Evolutionary conservation across 208 protist species (phyloP).

Genomic region (Acanthamoeba polyphaga): DNA sequence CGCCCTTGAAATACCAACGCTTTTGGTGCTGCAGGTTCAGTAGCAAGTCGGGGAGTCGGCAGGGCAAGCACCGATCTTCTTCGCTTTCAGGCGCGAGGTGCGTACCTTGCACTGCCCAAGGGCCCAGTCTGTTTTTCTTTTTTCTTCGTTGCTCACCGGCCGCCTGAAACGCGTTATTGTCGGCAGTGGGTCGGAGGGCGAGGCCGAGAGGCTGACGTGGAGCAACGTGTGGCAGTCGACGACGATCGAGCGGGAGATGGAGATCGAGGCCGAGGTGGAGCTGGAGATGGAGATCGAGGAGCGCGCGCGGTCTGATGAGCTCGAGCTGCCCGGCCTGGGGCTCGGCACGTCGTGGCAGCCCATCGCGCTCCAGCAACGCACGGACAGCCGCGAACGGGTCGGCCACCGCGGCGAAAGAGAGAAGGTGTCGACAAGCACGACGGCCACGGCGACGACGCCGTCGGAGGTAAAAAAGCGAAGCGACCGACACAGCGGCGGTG

Average conservation of each 20-base stretch:
- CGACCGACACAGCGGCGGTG: slow-evolving; percentile 13
- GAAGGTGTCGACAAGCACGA: neutral
- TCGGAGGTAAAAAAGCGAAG: neutral
- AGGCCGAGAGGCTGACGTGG: slow-evolving; percentile 38
- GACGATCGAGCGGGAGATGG: slow-evolving; percentile 49
- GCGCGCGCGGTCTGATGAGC: slow-evolving; percentile 19
- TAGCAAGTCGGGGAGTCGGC: neutral
- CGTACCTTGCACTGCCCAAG: neutral
- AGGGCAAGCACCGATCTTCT: slow-evolving; percentile 11
- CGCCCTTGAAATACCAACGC: neutral
- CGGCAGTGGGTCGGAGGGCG: neutral
- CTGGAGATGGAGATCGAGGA: slow-evolving; percentile 63
- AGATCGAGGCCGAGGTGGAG: slow-evolving; percentile 66
- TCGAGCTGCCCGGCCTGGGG: neutral
- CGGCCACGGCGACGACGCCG: neutral
- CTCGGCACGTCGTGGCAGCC: slow-evolving; percentile 15
- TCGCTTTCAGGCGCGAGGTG: slow-evolving; percentile 8
- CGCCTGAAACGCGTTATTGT: neutral
- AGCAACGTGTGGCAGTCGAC: slow-evolving; percentile 58
- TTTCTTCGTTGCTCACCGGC: neutral
- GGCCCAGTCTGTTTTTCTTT: neutral
- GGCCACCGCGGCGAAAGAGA: neutral
- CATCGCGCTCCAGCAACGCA: neutral
- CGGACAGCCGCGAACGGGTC: slow-evolving; percentile 13
- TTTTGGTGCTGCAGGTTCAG: neutral